A percentile compares a stretch with the other conserved stretches of the same genome.
Evolutionary conservation across 257 asterid species (phyloP).

Genomic region (Nicotiana undulata): DNA sequence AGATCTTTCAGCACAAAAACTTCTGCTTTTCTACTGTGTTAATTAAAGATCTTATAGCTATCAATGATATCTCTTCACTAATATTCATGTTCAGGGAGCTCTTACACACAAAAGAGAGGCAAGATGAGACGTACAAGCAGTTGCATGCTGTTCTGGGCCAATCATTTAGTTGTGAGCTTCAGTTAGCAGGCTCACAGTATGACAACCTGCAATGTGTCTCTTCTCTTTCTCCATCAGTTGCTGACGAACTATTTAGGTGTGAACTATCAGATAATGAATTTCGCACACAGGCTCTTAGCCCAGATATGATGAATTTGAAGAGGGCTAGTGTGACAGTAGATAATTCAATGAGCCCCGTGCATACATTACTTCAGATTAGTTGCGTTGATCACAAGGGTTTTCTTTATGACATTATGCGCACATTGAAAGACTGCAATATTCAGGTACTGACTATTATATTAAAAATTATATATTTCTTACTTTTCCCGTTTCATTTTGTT

Average conservation of each 20-base stretch:
- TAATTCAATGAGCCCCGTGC: slow-evolving; percentile 76
- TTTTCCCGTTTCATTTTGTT: not conserved
- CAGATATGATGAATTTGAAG: slow-evolving; percentile 49
- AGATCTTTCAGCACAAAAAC: not conserved
- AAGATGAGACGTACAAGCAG: slow-evolving; percentile 39
- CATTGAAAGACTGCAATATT: slow-evolving; percentile 65
- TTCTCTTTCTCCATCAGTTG: slow-evolving; percentile 42
- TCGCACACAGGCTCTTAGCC: slow-evolving; percentile 58
- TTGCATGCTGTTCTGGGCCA: slow-evolving; percentile 60
- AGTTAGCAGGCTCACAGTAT: slow-evolving; percentile 48
- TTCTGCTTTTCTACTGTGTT: not conserved
- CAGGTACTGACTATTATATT: slow-evolving; percentile 33
- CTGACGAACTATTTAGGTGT: slow-evolving; percentile 61
- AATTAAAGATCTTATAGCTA: not conserved
- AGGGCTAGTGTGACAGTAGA: slow-evolving; percentile 50
- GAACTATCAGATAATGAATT: slow-evolving; percentile 48
- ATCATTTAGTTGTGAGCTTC: slow-evolving; percentile 70
- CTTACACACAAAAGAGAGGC: slow-evolving; percentile 61
- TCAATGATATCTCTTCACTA: not conserved
- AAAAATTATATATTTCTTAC: too few species aligned
- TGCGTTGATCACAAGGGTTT: slow-evolving; percentile 81
- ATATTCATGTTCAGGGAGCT: slow-evolving; percentile 42
- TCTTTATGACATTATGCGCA: slow-evolving; percentile 68
- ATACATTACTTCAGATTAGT: slow-evolving; percentile 76
- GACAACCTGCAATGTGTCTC: slow-evolving; percentile 37